phyloP scores from a whole-genome alignment of 164 flowering plant species.

The Vitis cinerea region DNA sequence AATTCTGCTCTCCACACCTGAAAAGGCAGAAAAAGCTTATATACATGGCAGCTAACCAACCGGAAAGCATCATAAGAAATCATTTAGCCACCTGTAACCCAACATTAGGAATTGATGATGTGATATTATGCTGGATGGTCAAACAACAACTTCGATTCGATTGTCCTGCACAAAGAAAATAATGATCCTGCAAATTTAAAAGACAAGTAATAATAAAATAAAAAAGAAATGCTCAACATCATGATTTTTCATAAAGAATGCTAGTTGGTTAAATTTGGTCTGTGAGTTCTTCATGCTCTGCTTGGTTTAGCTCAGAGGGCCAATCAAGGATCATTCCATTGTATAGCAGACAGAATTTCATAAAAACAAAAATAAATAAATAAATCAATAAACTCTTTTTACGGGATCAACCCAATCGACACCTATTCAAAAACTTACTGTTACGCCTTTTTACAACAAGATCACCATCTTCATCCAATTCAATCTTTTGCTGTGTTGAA shows the following conservation, averaged over 20 bases:
- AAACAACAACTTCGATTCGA: slow-evolving; percentile 24
- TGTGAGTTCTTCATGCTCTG: neutral
- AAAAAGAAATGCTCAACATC: too few relatives aligned
- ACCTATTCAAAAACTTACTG: slow-evolving; percentile 34
- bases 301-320: too few relatives aligned
- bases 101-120: slow-evolving; percentile 79
- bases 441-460: slow-evolving; percentile 63
- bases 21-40: slow-evolving; percentile 10
- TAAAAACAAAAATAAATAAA: too few relatives aligned
- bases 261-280: too few relatives aligned
- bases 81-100: slow-evolving; percentile 74
- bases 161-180: slow-evolving; percentile 30
- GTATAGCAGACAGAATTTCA: too few relatives aligned
- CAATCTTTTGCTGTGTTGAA: slow-evolving; percentile 20
- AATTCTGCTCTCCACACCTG: slow-evolving; percentile 94
- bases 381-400: too few relatives aligned
- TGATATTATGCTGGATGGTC: slow-evolving; percentile 71
- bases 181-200: too few relatives aligned
- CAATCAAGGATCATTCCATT: too few relatives aligned
- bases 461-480: slow-evolving; percentile 81
- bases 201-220: too few relatives aligned
- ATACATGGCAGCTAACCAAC: neutral
- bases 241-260: too few relatives aligned
- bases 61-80: neutral
- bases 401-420: neutral